These are phyloP conservation scores for Rhodotorula mucilaginosa DNA, from an alignment of 1,284 basidiomycete genomes.

Conservation along the genomic window DNA sequence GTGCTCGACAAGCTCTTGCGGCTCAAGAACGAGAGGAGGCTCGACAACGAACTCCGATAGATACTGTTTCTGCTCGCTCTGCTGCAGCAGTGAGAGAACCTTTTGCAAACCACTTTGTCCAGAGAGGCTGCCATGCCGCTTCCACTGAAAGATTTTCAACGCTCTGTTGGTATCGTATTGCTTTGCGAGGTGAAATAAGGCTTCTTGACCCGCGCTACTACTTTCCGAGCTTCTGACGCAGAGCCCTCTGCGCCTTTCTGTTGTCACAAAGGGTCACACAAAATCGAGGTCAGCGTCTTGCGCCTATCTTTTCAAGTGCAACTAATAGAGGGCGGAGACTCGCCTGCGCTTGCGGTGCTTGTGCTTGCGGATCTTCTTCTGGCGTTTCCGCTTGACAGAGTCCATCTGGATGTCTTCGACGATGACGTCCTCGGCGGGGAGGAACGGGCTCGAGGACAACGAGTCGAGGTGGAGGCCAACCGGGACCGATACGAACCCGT, in stretches of 20 bases:
- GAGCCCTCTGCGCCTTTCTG: slow-evolving; percentile 40
- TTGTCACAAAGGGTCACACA: neutral
- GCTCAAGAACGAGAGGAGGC: slow-evolving; percentile 62
- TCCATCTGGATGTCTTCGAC: slow-evolving; percentile 58
- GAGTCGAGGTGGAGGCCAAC: slow-evolving; percentile 8
- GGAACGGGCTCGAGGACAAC: slow-evolving; percentile 16
- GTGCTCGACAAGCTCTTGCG: slow-evolving; percentile 62
- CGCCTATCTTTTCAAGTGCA: too few relatives aligned
- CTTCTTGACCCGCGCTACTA: slow-evolving; percentile 4
- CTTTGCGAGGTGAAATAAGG: neutral
- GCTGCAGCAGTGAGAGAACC: too few relatives aligned
- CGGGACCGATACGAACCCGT: slow-evolving; percentile 21
- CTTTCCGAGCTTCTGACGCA: slow-evolving; percentile 38
- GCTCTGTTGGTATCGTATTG: neutral
- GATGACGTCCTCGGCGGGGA: slow-evolving; percentile 52
- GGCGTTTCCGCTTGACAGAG: slow-evolving; percentile 73
- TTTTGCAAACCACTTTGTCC: neutral
- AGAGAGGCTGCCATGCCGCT: neutral
- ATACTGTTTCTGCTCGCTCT: neutral
- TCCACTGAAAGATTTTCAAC: neutral
- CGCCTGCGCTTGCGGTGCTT: slow-evolving; percentile 61
- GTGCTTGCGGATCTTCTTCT: slow-evolving; percentile 76
- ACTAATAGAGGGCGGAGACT: too few relatives aligned
- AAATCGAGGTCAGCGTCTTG: neutral
- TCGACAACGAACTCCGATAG: slow-evolving; percentile 57